Base-by-base conservation (phyloP, 192 early-diverging fungal genomes). In the Backusella westeae region DNA sequence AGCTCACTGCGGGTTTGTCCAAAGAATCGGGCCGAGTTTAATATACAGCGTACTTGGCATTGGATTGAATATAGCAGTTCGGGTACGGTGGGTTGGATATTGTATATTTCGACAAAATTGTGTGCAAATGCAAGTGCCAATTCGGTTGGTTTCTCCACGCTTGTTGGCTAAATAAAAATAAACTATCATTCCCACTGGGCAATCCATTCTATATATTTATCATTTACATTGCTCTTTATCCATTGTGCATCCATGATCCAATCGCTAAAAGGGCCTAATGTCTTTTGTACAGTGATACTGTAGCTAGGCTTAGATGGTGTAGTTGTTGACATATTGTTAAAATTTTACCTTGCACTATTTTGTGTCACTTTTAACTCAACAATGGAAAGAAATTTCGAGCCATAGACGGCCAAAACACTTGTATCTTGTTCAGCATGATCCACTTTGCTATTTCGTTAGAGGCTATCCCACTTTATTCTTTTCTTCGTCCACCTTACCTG, bases 181-280 rank as follows among this genome's bases (percentile, higher is more conserved):
- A 32, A 32, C 32, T 32, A 0, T 32, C 2, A 32, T 32, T 32
- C 32, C 32, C 32, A 32, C 32, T 32, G 32, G 32, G 32, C 32
- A 32, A 32, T 32, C 32, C 32, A 3, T 32, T 32, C 32, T 32
- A 32, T 32, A 32, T 32, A 32, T 32, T 32, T 32, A 3, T 32
- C 32, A 32, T 32, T 14, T 78, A 73, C 85, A 42, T 85, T 32
- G 32, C 75, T 73, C 69, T 78, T 80, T 6, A 94, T 73, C 92
- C 92, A 96, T 44, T 91, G 89, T 4, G 85, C 87, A 73, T 94
- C 93, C 67, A 90, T 86, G 75, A 96, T 92, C 94, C 94, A 96
- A 80, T 96, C 93, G 6, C 77, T 83, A 59, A 89, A 83, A 14
- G 86, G 83, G 34, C 78, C 75, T 21, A 87, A 68, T 9, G 80